Base-by-base conservation (phyloP, 169 alveolate species). In the Plasmodium yoelii region DNA sequence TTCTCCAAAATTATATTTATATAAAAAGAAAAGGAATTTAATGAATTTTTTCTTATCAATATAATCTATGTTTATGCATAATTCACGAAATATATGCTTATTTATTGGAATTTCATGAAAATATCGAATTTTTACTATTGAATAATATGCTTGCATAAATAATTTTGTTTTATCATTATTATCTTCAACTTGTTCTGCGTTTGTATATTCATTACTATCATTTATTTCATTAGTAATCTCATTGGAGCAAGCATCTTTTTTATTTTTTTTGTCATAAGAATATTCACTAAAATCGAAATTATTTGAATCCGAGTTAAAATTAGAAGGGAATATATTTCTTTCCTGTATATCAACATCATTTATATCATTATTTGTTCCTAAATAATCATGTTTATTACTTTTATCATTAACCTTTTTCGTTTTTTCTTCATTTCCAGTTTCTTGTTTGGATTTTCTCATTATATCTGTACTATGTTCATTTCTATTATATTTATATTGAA, bases 71-170 rank as follows among this genome's bases (percentile, higher is more conserved):
- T 77, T 77, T 44, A 77, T 10, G 69, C 77, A 77, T 69, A 77
- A 77, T 64, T 77, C 88, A 51, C 88, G 88, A 77, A 77, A 63
- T 77, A 77, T 77, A 24, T 77, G 88, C 63, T 77, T 77, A 64
- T 77, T 77, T 65, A 77, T 51, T 22, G 88, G 57, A 55, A 77
- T 63, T 77, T 77, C 77, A 42, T 77, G 88, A 77, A 61, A 63
- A 63, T 77, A 77, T 77, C 88, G 74, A 63, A 77, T 56, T 57
- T 64, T 77, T 13, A 77, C 44, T 22, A 64, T 51, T 64, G 70
- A 26, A 26, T 63, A 63, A 64, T 77, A 77, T 46, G 65, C 65
- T 22, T 56, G 63, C 34, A 64, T 77, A 57, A 51, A 77, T 12
- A 24, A 49, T 39, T 55, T 77, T 26, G 53, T 42, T 8, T 64